Percentiles rank a stretch among this genome's conserved stretches.
Evolutionary conservation across 2,329 filamentous ascomycete genomes (phyloP).

Genomic region (Nothopassalora personata): DNA sequence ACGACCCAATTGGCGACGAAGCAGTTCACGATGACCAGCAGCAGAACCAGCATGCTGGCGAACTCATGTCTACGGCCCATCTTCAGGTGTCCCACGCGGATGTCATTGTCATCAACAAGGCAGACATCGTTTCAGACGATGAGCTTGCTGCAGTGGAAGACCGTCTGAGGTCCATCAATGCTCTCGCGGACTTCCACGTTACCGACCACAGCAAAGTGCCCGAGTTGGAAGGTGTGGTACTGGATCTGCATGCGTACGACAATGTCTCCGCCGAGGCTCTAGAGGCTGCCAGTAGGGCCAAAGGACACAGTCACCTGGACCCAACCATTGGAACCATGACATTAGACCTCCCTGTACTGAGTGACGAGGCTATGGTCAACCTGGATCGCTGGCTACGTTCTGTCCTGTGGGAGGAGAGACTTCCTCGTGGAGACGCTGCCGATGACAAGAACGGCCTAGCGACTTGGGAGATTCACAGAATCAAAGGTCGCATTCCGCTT

Average conservation of each 20-base stretch:
- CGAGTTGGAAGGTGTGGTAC: constrained; percentile 73
- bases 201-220: constrained; percentile 78
- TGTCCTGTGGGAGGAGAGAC: constrained; percentile 67
- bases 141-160: constrained; percentile 65
- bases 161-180: constrained; percentile 80
- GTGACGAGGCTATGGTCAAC: constrained; percentile 50
- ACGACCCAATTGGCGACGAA: constrained; percentile 51
- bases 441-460: neutral
- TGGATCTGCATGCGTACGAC: constrained; percentile 92
- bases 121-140: constrained; percentile 67
- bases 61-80: constrained; percentile 83
- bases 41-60: constrained; percentile 50
- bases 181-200: constrained; percentile 74
- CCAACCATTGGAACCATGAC: constrained; percentile 81
- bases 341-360: constrained; percentile 60
- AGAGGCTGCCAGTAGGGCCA: constrained; percentile 57
- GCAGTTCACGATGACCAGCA: constrained; percentile 41
- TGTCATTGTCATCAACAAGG: constrained; percentile 90
- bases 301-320: constrained; percentile 88
- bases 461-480: constrained; percentile 74
- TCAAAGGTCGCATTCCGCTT: constrained; percentile 73
- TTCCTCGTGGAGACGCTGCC: constrained; percentile 13
- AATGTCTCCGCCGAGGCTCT: constrained; percentile 61
- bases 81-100: constrained; percentile 96
- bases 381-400: constrained; percentile 79